Conservation (phyloP, 2,329 filamentous ascomycete genomes). For the Xylaria multiplex region DNA sequence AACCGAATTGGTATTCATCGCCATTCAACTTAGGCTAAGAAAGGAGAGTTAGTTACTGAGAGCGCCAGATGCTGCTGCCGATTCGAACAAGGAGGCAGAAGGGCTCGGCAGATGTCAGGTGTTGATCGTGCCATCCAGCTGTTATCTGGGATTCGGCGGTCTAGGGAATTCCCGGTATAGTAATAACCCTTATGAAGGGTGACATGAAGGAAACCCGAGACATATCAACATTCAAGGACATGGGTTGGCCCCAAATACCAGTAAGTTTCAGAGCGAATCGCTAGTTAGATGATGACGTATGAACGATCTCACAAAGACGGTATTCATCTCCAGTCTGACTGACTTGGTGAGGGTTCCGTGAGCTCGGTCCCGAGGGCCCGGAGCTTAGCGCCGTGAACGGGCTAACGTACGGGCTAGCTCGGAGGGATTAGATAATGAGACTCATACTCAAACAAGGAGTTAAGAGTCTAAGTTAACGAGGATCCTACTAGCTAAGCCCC, state of each 20-base stretch:
- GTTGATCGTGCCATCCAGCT: conserved; percentile 29
- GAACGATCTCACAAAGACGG: not conserved
- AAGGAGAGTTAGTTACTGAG: conserved; percentile 9
- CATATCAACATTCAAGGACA: not conserved
- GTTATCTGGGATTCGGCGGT: conserved; percentile 4
- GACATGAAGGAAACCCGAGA: not conserved
- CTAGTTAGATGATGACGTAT: not conserved
- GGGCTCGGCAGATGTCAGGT: conserved; percentile 32
- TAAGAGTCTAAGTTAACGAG: not conserved
- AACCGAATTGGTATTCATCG: not conserved
- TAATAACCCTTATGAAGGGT: not conserved
- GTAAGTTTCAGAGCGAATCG: not conserved
- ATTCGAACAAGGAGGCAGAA: conserved; percentile 14
- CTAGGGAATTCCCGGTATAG: not conserved
- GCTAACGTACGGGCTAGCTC: not conserved
- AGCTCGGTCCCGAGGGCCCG: conserved; percentile 21
- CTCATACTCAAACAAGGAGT: not conserved
- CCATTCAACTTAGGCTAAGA: conserved; percentile 13
- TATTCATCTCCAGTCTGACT: conserved; percentile 3
- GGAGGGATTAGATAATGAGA: conserved; percentile 1
- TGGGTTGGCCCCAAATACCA: not conserved
- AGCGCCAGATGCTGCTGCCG: conserved; percentile 2
- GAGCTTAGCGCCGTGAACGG: too few relatives aligned
- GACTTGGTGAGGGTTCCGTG: conserved; percentile 9
- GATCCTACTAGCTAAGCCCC: not conserved